phyloP scores from a whole-genome alignment of 75 land plant genomes.

The Adiantum capillusveneris region DNA sequence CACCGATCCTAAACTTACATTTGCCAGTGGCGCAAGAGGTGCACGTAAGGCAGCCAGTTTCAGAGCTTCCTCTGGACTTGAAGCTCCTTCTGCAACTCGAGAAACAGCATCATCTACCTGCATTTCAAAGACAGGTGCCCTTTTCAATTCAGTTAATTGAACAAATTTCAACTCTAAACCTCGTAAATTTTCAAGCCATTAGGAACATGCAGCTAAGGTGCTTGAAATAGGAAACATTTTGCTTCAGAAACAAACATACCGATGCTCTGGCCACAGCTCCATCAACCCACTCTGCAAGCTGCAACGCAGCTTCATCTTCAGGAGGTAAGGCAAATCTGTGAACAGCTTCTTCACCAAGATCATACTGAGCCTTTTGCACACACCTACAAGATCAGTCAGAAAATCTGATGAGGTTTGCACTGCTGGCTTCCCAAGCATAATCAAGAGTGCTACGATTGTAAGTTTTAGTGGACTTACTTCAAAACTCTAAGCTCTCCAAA shows the following conservation, averaged over 20 bases:
- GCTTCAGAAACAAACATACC: conserved; percentile 21
- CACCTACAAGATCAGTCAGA: conserved; percentile 43
- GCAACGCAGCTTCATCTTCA: conserved; percentile 84
- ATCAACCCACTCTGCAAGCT: conserved; percentile 92
- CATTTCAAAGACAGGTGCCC: neutral
- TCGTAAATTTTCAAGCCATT: too few relatives aligned
- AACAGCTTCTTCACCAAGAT: conserved; percentile 88
- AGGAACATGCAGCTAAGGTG: too few relatives aligned
- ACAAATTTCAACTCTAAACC: too few relatives aligned
- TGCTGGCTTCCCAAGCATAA: too few relatives aligned
- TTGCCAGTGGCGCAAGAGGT: conserved; percentile 68
- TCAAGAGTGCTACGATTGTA: too few relatives aligned
- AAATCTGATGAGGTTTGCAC: too few relatives aligned
- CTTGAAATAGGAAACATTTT: too few relatives aligned
- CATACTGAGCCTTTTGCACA: conserved; percentile 88
- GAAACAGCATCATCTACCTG: conserved; percentile 82
- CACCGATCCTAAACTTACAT: conserved; percentile 47
- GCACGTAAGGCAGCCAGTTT: conserved; percentile 57
- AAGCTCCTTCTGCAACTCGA: conserved; percentile 58
- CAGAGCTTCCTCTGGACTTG: conserved; percentile 39
- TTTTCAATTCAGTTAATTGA: too few relatives aligned
- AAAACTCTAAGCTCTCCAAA: too few relatives aligned
- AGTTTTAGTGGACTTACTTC: too few relatives aligned
- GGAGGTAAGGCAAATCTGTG: conserved; percentile 78
- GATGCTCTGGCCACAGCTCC: conserved; percentile 60